A percentile compares a stretch with the other conserved stretches of the same genome.
Conservation (phyloP, 2,329 filamentous ascomycete species). For the Trichoderma cornu-damae region DNA sequence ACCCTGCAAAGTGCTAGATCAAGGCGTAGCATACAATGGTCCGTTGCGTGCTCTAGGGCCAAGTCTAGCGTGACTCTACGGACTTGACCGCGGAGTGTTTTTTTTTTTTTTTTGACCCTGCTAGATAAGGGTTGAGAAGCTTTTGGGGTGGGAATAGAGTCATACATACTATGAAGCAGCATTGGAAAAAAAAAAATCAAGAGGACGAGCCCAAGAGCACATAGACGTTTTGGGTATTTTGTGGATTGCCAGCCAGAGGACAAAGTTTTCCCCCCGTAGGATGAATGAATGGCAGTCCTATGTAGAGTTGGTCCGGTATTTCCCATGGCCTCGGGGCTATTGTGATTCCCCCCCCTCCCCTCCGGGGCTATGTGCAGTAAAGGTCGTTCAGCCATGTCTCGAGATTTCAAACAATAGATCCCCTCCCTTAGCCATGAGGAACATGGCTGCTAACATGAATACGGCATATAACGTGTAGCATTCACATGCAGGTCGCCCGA, state of each 20-base stretch:
- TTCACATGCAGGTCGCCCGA: background rate
- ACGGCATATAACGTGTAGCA: background rate
- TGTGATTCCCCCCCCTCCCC: too few relatives aligned
- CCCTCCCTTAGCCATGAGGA: background rate
- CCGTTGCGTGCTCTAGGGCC: background rate
- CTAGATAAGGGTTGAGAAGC: background rate
- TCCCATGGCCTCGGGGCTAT: conserved; percentile 4
- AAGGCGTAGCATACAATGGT: background rate
- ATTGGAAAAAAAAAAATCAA: background rate
- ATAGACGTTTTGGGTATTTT: background rate
- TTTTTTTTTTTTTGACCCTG: background rate
- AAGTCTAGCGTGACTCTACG: background rate
- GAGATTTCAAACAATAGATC: background rate
- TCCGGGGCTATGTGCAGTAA: conserved; percentile 8
- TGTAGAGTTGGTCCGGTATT: too few relatives aligned
- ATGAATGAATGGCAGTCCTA: background rate
- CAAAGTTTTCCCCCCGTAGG: conserved; percentile 8
- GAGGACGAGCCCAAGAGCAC: background rate
- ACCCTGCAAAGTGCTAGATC: background rate
- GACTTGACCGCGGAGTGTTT: background rate
- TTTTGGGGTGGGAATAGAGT: background rate
- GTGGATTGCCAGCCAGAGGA: background rate
- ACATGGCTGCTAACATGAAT: background rate
- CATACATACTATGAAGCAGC: background rate
- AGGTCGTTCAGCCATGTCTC: background rate